Evolutionary conservation across 768 basidiomycete species (phyloP).

Genomic region (Hebeloma cylindrosporum): DNA sequence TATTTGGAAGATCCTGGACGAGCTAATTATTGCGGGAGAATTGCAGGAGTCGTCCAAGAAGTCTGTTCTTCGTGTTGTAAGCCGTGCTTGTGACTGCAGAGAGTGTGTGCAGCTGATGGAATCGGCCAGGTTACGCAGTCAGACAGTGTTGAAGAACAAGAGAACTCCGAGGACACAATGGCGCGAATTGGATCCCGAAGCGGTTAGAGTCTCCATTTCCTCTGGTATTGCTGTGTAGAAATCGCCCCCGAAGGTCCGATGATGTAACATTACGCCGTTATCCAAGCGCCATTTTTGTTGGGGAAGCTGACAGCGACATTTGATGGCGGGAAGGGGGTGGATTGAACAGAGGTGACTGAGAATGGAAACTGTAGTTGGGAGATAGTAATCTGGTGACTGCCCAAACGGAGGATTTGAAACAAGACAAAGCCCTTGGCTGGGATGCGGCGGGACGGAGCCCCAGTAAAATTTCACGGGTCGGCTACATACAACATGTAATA

Average conservation of each 20-base stretch:
- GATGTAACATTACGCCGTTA: conserved; percentile 30
- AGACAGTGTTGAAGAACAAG: conserved; percentile 82
- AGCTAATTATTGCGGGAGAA: conserved; percentile 96
- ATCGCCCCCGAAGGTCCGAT: conserved; percentile 42
- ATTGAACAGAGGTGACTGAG: neutral
- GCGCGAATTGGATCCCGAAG: conserved; percentile 73
- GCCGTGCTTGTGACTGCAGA: conserved; percentile 17
- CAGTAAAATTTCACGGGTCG: too few relatives aligned
- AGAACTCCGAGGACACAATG: conserved; percentile 79
- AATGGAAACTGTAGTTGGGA: too few relatives aligned
- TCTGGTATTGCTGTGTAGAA: conserved; percentile 17
- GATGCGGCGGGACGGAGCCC: too few relatives aligned
- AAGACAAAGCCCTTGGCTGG: too few relatives aligned
- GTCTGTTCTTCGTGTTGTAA: conserved; percentile 61
- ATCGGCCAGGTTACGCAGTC: conserved; percentile 74
- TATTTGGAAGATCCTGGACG: conserved; percentile 73
- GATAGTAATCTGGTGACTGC: too few relatives aligned
- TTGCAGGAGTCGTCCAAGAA: conserved; percentile 98
- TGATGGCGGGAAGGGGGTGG: neutral
- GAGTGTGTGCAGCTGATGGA: neutral
- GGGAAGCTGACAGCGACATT: neutral
- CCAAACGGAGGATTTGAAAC: too few relatives aligned
- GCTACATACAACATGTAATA: too few relatives aligned
- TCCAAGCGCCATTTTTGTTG: neutral
- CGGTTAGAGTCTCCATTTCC: conserved; percentile 47